phyloP scores from a whole-genome alignment of 768 basidiomycete genomes.

The Leccinum aurantiacum region DNA sequence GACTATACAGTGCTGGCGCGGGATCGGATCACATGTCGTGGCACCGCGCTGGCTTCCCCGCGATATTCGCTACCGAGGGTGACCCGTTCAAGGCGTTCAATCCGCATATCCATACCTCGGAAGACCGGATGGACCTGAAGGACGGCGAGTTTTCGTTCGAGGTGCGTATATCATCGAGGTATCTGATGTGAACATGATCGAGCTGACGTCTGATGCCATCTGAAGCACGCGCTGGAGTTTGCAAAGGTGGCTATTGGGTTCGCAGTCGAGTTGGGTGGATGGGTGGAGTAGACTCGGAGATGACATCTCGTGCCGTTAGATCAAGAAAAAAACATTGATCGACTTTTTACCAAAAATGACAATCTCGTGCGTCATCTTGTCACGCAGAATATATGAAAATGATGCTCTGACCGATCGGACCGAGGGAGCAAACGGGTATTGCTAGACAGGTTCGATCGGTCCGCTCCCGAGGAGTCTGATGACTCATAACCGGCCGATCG shows the following conservation, averaged over 20 bases:
- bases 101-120: constrained; percentile 41
- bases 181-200: not conserved
- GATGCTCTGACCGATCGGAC: too few species aligned
- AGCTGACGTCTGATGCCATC: not conserved
- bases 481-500: too few species aligned
- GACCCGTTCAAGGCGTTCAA: constrained; percentile 41
- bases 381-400: too few species aligned
- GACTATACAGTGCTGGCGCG: not conserved
- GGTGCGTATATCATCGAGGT: constrained; percentile 9
- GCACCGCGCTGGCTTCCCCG: constrained; percentile 43
- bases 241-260: constrained; percentile 60
- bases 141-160: constrained; percentile 45
- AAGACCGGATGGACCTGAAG: constrained; percentile 24
- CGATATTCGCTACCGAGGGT: constrained; percentile 44
- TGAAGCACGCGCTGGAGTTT: constrained; percentile 42
- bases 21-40: constrained; percentile 44
- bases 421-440: not conserved
- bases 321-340: not conserved
- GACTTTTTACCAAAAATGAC: too few species aligned
- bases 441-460: not conserved
- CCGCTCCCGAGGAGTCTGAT: not conserved
- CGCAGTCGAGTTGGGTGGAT: constrained; percentile 47
- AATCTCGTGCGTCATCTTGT: too few species aligned
- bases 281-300: constrained; percentile 9
- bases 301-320: not conserved